A percentile compares a stretch with the other conserved stretches of the same genome.
Evolutionary conservation across 2,329 filamentous ascomycete species (phyloP).

Genomic region (Paecilomyces variotii): DNA sequence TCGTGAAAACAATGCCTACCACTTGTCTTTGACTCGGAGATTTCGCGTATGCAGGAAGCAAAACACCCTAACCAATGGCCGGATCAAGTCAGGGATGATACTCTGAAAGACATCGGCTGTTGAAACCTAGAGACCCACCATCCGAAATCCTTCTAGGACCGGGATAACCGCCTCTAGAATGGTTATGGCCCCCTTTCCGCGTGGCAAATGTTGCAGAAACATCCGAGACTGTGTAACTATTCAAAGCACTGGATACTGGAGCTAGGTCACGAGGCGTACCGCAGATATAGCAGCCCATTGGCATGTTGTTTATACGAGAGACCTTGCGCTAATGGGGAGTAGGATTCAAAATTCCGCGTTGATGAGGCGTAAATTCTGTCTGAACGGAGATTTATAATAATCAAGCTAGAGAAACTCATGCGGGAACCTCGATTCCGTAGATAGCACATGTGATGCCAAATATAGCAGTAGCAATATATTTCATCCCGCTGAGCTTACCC

Average conservation of each 20-base stretch:
- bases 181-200: not conserved
- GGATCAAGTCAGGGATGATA: not conserved
- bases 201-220: not conserved
- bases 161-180: not conserved
- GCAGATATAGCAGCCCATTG: not conserved
- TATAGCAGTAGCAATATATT: too few species aligned
- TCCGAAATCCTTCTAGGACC: not conserved
- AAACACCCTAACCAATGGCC: not conserved
- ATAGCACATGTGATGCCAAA: too few species aligned
- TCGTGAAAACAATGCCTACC: not conserved
- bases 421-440: too few species aligned
- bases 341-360: too few species aligned
- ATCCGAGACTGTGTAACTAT: not conserved
- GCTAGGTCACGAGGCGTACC: not conserved
- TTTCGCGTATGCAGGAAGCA: not conserved
- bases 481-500: too few species aligned
- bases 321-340: too few species aligned
- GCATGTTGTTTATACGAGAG: not conserved
- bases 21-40: not conserved
- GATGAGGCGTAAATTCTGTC: too few species aligned
- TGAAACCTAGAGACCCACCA: not conserved
- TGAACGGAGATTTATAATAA: not conserved
- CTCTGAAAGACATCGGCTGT: not conserved
- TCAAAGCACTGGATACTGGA: not conserved
- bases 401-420: too few species aligned